Evolutionary conservation across 2,329 filamentous ascomycete genomes (phyloP).

Genomic region (Diaporthe citrichinensis): DNA sequence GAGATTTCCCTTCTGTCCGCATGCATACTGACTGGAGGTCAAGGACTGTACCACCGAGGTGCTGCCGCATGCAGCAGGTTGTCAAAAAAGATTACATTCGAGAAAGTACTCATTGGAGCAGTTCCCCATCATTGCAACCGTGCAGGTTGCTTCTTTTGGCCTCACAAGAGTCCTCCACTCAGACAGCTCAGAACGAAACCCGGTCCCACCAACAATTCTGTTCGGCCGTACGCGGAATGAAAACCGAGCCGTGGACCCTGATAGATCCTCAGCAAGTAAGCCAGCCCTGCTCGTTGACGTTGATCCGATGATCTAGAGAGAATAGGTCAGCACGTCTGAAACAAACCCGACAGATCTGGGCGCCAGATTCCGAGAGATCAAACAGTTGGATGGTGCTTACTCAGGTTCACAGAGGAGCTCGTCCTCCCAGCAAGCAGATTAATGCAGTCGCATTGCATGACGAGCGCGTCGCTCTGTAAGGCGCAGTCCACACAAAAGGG

Average conservation of each 20-base stretch:
- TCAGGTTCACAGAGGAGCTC: constrained; percentile 10
- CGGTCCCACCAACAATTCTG: neutral
- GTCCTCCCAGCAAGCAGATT: neutral
- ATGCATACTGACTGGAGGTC: too few relatives aligned
- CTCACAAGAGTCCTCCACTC: neutral
- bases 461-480: neutral
- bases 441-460: constrained; percentile 14
- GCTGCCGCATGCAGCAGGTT: too few relatives aligned
- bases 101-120: neutral
- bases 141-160: neutral
- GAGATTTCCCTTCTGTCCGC: too few relatives aligned
- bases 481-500: neutral
- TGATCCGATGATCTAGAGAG: constrained; percentile 3
- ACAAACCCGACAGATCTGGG: too few relatives aligned
- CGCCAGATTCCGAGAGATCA: too few relatives aligned
- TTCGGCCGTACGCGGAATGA: neutral
- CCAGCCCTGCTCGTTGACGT: neutral
- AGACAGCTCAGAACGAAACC: neutral
- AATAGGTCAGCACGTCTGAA: neutral
- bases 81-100: too few relatives aligned
- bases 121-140: neutral
- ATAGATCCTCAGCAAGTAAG: neutral
- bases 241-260: too few relatives aligned
- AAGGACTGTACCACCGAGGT: too few relatives aligned
- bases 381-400: neutral